Base-by-base conservation (phyloP, 495 filamentous ascomycete species). In the Annulohypoxylon bovei region DNA sequence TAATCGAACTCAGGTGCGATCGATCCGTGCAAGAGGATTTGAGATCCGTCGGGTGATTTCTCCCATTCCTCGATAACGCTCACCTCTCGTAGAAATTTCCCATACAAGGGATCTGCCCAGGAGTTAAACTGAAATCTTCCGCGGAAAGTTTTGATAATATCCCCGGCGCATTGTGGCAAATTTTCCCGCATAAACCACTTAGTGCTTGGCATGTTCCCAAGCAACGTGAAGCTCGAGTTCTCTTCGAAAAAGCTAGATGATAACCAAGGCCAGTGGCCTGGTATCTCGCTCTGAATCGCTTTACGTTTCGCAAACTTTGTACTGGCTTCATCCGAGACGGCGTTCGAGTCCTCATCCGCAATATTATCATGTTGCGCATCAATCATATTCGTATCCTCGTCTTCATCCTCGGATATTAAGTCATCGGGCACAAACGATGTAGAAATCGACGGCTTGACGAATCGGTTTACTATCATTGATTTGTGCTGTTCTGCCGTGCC, bases 41-140 rank as follows among this genome's bases (percentile, higher is more conserved):
- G 67, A 11, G 46, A 67, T 18, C 78, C 79, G 18, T 62, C 33
- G 8, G 62, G 20, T 4, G 82, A 82, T 49, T 78, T 75, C 52
- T 84, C 82, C 82, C 82, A 84, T 6, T 46, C 72, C 20, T 72
- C 70, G 55, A 78, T 79, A n/a, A 72, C 72, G 37, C 78, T 72
- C 22, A 83, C 72, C 30, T 76, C 33, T 25, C 68, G 62, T 50
- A 76, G 71, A 57, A 82, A 82, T 23, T 68, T 76, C 9, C 77
- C 79, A 59, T 79, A 84, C 2, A 67, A 65, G 6, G 72, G 75
- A 54, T 84, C 81, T 12, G 63, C 65, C 78, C 79, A 82, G 33
- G 54, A 72, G 3, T 68, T 74, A 3, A 73, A 67, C 40, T 74
- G 68, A 8, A 63, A 47, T 25, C 33, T 66, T 2, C 65, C 67